A percentile compares a stretch with the other conserved stretches of the same genome.
phyloP scores from a whole-genome alignment of 495 filamentous ascomycete species.

The Penicillium silybi region DNA sequence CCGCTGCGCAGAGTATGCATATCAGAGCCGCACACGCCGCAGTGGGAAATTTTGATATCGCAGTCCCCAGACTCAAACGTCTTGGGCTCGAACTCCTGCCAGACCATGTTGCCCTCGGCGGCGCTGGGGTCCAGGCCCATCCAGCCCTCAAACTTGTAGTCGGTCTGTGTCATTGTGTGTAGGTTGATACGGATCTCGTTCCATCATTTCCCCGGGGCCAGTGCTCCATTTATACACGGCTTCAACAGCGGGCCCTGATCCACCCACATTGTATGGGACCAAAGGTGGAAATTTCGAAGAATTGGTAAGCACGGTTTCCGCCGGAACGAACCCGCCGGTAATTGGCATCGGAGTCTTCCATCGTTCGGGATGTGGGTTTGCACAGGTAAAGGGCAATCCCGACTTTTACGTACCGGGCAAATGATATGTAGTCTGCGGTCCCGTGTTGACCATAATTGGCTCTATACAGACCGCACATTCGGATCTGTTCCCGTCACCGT shows the following conservation, averaged over 20 bases:
- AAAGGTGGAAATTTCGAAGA: not conserved
- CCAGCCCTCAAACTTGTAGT: constrained; percentile 80
- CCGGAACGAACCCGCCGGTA: not conserved
- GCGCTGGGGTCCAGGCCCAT: constrained; percentile 56
- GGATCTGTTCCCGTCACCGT: not conserved
- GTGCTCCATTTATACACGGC: constrained; percentile 13
- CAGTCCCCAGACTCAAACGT: constrained; percentile 73
- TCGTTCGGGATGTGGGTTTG: not conserved
- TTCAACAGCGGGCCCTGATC: not conserved
- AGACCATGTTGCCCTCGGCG: constrained; percentile 75
- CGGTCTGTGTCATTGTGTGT: constrained; percentile 28
- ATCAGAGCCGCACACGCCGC: constrained; percentile 53
- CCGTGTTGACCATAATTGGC: not conserved
- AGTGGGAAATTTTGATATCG: constrained; percentile 44
- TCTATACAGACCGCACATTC: not conserved
- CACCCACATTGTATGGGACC: not conserved
- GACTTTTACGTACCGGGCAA: not conserved
- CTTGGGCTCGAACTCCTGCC: constrained; percentile 76
- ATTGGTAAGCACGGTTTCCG: not conserved
- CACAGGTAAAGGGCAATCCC: not conserved
- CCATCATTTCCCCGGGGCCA: constrained; percentile 1
- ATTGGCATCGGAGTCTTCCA: not conserved
- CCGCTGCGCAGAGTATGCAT: constrained; percentile 71
- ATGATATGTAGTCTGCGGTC: not conserved
- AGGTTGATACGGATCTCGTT: too few species aligned